Base-by-base conservation (phyloP, 805 yeast species). In the Starmerella khaoyaiensis region DNA sequence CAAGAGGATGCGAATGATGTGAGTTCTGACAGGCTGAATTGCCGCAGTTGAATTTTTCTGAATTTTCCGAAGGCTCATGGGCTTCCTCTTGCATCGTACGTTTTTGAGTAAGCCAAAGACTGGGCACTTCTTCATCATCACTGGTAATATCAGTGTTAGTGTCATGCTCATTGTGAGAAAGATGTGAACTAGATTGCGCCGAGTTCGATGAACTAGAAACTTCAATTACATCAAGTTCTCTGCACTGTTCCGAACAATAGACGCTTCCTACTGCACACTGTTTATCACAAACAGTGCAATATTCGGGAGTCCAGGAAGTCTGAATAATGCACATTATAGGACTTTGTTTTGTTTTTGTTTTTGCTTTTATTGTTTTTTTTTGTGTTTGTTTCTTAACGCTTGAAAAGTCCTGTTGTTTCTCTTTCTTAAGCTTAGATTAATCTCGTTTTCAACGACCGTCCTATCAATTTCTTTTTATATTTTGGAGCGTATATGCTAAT, bases 221-320 rank as follows among this genome's bases (percentile, higher is more conserved):
- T 15, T 23, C 21, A 19, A 21, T 2, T 15, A 24, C 26, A 30
- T 51, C 54, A 6, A 24, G 28, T 25, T 29, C 31, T 39, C 61
- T 58, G 51, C 72, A 67, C 32, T 50, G 50, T 27, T 64, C 67
- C 5, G 71, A 65, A 57, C 72, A 68, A 58, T 67, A 68, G 38
- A 64, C 64, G 10, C 63, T 48, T 20, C 62, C 63, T 10, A 55
- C 51, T 9, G 63, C 48, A 52, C 71, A 68, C 44, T 63, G 61
- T 48, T 64, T 67, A 49, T 71, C 76, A 56, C 78, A 72, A 40
- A 68, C 74, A 33, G 69, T 61, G 60, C 78, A 72, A 56, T 58
- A 72, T 52, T 72, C 76, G 51, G 65, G 68, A 45, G 61, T 44
- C 67, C 67, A 62, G 19, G 35, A 20, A 7, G 30, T 16, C 37